Evolutionary conservation across 306 rosid genomes (phyloP).

Genomic region (Luffa acutangula): DNA sequence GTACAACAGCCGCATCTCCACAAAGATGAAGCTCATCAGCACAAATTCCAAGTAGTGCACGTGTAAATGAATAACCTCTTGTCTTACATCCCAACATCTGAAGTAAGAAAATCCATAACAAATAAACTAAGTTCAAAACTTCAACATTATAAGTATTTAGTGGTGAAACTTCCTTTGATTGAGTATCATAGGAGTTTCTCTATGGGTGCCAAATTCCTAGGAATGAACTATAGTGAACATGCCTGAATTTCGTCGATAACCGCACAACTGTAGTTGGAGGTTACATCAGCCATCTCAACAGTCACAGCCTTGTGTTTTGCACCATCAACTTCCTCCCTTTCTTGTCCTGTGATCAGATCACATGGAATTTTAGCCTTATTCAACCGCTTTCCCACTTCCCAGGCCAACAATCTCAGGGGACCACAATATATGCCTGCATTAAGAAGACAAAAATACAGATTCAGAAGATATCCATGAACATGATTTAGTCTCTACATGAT

Average conservation of each 20-base stretch:
- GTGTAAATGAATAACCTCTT: conserved; percentile 82
- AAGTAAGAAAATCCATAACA: neutral
- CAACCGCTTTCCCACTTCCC: conserved; percentile 89
- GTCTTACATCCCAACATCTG: conserved; percentile 87
- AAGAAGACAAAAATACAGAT: neutral
- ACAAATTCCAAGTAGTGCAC: conserved; percentile 85
- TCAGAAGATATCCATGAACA: neutral
- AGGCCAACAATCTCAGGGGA: conserved; percentile 93
- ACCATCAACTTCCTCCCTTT: conserved; percentile 74
- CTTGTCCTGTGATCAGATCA: conserved; percentile 85
- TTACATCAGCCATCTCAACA: conserved; percentile 95
- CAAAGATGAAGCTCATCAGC: conserved; percentile 92
- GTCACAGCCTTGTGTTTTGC: conserved; percentile 85
- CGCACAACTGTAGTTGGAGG: conserved; percentile 60
- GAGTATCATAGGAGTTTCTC: neutral
- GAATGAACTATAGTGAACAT: conserved; percentile 20
- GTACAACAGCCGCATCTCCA: conserved; percentile 87
- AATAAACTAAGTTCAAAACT: neutral
- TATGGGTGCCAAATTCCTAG: conserved; percentile 9
- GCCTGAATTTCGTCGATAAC: conserved; percentile 95
- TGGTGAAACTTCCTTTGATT: neutral
- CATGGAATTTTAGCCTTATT: conserved; percentile 89
- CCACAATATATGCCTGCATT: conserved; percentile 82
- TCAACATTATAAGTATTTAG: neutral
- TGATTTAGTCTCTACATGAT: neutral